phyloP scores from a whole-genome alignment of 1,139 yeast species.

The Sugiyamaella sp. region DNA sequence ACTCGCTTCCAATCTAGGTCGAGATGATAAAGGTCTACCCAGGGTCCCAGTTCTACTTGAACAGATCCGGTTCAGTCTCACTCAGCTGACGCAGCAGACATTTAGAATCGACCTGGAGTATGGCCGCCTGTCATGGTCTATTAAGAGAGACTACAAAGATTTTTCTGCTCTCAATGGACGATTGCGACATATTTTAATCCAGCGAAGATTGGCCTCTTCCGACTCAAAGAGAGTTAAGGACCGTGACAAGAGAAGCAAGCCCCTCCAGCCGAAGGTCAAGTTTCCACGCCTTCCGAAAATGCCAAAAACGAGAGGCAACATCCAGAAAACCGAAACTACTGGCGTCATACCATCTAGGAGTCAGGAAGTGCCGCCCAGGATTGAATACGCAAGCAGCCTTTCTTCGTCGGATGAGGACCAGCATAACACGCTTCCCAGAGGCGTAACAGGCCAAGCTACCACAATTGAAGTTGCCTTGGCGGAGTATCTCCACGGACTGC shows the following conservation, averaged over 20 bases:
- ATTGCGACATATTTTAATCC: conserved; percentile 44
- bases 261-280: conserved; percentile 5
- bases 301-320: conserved; percentile 1
- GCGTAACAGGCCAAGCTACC: neutral
- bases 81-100: conserved; percentile 42
- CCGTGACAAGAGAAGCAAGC: neutral
- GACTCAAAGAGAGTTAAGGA: conserved; percentile 1
- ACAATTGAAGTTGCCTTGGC: conserved; percentile 18
- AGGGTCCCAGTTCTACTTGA: conserved; percentile 82
- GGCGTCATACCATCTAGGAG: neutral
- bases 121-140: conserved; percentile 84
- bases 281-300: conserved; percentile 11
- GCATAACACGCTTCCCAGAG: neutral
- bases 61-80: conserved; percentile 66
- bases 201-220: conserved; percentile 36
- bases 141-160: conserved; percentile 73
- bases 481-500: conserved; percentile 64
- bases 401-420: neutral
- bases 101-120: conserved; percentile 69
- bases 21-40: conserved; percentile 75
- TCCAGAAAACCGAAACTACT: neutral
- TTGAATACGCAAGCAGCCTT: neutral
- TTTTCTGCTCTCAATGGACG: conserved; percentile 67
- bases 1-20: conserved; percentile 71
- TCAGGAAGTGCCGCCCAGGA: conserved; percentile 2